A percentile compares a stretch with the other conserved stretches of the same genome.
These are phyloP conservation scores for Cicer chorassanicum DNA, from an alignment of 306 rosid species.

Conservation along the genomic window DNA sequence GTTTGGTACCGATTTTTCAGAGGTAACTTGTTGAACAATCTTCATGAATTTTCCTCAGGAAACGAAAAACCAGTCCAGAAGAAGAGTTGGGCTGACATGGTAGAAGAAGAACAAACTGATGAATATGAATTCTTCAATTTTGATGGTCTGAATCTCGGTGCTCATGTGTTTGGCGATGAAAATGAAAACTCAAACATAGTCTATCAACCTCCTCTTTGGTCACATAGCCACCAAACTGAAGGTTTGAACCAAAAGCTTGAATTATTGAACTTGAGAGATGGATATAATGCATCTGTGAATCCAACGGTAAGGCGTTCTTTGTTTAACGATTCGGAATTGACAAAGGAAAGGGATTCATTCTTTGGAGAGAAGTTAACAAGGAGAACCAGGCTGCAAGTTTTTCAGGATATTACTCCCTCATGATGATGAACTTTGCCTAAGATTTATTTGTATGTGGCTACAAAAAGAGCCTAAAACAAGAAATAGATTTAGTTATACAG, in stretches of 20 bases:
- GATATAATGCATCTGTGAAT: constrained; percentile 35
- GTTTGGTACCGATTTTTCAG: constrained; percentile 22
- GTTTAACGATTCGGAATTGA: constrained; percentile 52
- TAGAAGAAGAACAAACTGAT: constrained; percentile 87
- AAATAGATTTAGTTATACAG: too few relatives aligned
- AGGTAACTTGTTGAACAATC: constrained; percentile 32
- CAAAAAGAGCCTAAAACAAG: too few relatives aligned
- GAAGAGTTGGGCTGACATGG: constrained; percentile 98
- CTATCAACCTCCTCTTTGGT: constrained; percentile 43
- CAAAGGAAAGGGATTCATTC: constrained; percentile 41
- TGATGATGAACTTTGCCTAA: constrained; percentile 35
- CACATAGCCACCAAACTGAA: constrained; percentile 51
- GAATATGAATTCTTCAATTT: constrained; percentile 42
- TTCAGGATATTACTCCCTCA: constrained; percentile 49
- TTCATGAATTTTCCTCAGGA: constrained; percentile 35
- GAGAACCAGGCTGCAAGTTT: constrained; percentile 53
- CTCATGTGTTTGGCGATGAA: constrained; percentile 59
- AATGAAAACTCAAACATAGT: constrained; percentile 63
- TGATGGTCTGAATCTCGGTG: constrained; percentile 7
- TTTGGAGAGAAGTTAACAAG: constrained; percentile 45
- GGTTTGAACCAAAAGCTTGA: constrained; percentile 49
- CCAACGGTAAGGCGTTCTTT: constrained; percentile 62
- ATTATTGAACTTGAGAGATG: constrained; percentile 50
- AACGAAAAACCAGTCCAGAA: constrained; percentile 40
- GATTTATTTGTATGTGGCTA: constrained; percentile 23